Conservation (phyloP, 176 grass and related monocot species). For the Tuctoria greenei region DNA sequence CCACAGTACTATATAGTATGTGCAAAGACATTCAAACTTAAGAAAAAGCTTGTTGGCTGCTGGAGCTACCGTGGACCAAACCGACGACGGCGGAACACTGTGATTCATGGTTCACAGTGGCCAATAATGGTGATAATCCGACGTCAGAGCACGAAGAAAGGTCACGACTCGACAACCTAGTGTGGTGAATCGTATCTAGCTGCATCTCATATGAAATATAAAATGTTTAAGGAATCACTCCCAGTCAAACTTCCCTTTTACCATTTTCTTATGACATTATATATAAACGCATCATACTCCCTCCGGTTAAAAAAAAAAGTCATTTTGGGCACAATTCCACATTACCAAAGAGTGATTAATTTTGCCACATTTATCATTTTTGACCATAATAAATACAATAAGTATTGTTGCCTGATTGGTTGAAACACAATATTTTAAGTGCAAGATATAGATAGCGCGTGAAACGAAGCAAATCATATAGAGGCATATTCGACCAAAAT, state of each 20-base stretch:
- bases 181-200: neutral
- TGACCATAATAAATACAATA: too few relatives aligned
- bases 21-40: conserved; percentile 3
- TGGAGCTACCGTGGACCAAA: neutral
- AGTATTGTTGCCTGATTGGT: too few relatives aligned
- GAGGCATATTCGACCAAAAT: too few relatives aligned
- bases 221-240: neutral
- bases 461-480: too few relatives aligned
- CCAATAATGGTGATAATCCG: neutral
- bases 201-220: neutral
- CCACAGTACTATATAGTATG: neutral
- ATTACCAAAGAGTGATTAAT: too few relatives aligned
- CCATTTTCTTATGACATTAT: too few relatives aligned
- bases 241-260: neutral
- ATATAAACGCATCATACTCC: too few relatives aligned
- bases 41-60: neutral
- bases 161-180: neutral
- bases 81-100: neutral
- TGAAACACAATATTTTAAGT: too few relatives aligned
- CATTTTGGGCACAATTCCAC: too few relatives aligned
- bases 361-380: too few relatives aligned
- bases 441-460: too few relatives aligned
- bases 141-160: neutral
- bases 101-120: neutral
- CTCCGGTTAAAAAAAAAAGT: too few relatives aligned